Evolutionary conservation across 352 stramenopile genomes (phyloP), one percentile per base, ranked within the genome.

Genomic region (Phytophthora rubi): DNA sequence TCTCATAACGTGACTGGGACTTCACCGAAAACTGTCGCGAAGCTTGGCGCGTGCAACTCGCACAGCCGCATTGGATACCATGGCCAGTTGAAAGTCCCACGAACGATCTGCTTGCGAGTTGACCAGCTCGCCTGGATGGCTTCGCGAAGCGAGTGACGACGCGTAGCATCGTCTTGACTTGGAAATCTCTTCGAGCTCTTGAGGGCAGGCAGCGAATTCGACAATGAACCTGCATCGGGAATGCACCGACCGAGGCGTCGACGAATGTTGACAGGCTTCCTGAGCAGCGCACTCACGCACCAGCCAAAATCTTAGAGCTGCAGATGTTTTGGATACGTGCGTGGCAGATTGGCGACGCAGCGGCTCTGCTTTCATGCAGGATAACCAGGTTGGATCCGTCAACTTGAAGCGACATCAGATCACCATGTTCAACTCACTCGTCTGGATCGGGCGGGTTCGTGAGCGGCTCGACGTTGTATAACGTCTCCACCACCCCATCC

Each of bases 401-500:
- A 70, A 66, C 15, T 68, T 68, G 53, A 68, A 68, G 61, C 16
- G 59, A 52, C 18, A 53, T 53, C 55, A 62, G n/a, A 51, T 15
- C 35, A 42, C 15, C 28, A 55, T 63, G 12, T 57, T 44, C 23
- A 54, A 7, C 4, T 16, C 45, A 49, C 48, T 39, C 13, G 23
- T 28, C 23, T 21, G 18, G 18, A 45, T 65, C 67, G 13, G 80
- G 72, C 53, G 85, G 44, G 37, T 77, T 81, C 13, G 59, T 64
- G 26, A 86, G 66, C 15, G 54, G 55, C 37, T 83, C 75, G 12
- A 88, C 62, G 45, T 71, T 73, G 49, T 78, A 85, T 18, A 75
- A 76, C 10, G 80, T 80, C 42, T 80, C 71, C 15, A 85, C 80
- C 6, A 82, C 74, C 44, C 82, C 79, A 47, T 79, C 62, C 5